Evolutionary conservation across 306 rosid species (phyloP).

Genomic region (Quercus variabilis): DNA sequence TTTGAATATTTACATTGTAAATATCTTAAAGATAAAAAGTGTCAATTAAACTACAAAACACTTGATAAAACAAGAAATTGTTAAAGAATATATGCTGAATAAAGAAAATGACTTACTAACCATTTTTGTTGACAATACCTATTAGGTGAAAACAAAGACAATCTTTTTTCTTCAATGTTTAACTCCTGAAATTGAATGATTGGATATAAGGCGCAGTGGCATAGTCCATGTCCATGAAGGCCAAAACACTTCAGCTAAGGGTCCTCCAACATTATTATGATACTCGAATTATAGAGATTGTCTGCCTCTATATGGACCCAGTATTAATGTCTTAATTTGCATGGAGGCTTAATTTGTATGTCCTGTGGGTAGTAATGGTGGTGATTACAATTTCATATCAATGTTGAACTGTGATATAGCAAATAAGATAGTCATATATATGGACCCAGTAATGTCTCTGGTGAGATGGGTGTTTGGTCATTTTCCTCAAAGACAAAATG

Average conservation of each 20-base stretch:
- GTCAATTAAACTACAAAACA: too few relatives aligned
- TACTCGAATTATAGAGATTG: neutral
- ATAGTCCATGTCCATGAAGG: too few relatives aligned
- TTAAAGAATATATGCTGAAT: too few relatives aligned
- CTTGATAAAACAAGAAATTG: too few relatives aligned
- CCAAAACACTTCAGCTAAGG: neutral
- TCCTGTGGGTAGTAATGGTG: slow-evolving; percentile 10
- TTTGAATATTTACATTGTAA: too few relatives aligned
- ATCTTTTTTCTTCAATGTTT: too few relatives aligned
- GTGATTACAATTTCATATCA: slow-evolving; percentile 53
- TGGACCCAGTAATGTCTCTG: slow-evolving; percentile 35
- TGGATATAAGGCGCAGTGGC: neutral
- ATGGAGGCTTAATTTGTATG: slow-evolving; percentile 17
- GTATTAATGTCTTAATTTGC: too few relatives aligned
- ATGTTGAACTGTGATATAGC: slow-evolving; percentile 7
- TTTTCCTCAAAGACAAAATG: slow-evolving; percentile 37
- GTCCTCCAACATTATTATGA: neutral
- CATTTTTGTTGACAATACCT: too few relatives aligned
- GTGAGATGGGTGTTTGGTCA: slow-evolving; percentile 29
- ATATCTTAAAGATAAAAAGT: too few relatives aligned
- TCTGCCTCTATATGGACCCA: slow-evolving; percentile 1
- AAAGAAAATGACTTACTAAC: too few relatives aligned
- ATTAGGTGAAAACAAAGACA: too few relatives aligned
- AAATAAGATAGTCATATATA: neutral
- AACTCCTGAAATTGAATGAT: neutral